Percentiles rank a stretch among this genome's conserved stretches.
Conservation (phyloP, 805 yeast genomes). For the Jamesozyma jinghongensis region DNA sequence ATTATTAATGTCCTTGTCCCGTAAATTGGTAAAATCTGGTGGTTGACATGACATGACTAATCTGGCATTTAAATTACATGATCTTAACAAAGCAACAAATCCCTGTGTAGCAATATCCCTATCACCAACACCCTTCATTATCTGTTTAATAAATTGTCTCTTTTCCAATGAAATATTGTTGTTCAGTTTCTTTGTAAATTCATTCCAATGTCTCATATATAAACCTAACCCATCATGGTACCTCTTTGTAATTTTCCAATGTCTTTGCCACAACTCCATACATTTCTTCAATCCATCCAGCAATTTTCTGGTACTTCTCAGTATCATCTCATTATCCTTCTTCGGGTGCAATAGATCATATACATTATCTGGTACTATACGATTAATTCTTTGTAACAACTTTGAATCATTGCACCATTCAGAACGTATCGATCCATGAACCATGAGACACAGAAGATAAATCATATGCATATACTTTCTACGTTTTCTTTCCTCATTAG, state of each 20-base stretch:
- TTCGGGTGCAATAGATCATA: conserved; percentile 42
- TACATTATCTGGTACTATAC: conserved; percentile 40
- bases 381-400: conserved; percentile 35
- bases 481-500: conserved; percentile 45
- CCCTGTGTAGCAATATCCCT: conserved; percentile 81
- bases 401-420: conserved; percentile 54
- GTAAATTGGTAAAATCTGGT: conserved; percentile 60
- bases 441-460: conserved; percentile 48
- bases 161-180: conserved; percentile 26
- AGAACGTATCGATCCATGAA: conserved; percentile 64
- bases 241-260: conserved; percentile 40
- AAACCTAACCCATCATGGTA: conserved; percentile 24
- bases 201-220: conserved; percentile 41
- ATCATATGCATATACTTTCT: conserved; percentile 52
- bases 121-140: conserved; percentile 51
- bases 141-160: conserved; percentile 35
- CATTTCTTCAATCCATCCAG: conserved; percentile 68
- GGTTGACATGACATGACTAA: conserved; percentile 81
- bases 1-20: conserved; percentile 2
- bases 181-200: conserved; percentile 21
- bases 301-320: conserved; percentile 50
- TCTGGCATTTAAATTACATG: conserved; percentile 63
- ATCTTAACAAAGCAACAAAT: conserved; percentile 64
- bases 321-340: conserved; percentile 30
- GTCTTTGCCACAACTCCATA: conserved; percentile 51